Evolutionary conservation across 1,284 basidiomycete genomes (phyloP), one percentile per base, ranked within the genome.

Genomic region (Irpex rosettiformis): DNA sequence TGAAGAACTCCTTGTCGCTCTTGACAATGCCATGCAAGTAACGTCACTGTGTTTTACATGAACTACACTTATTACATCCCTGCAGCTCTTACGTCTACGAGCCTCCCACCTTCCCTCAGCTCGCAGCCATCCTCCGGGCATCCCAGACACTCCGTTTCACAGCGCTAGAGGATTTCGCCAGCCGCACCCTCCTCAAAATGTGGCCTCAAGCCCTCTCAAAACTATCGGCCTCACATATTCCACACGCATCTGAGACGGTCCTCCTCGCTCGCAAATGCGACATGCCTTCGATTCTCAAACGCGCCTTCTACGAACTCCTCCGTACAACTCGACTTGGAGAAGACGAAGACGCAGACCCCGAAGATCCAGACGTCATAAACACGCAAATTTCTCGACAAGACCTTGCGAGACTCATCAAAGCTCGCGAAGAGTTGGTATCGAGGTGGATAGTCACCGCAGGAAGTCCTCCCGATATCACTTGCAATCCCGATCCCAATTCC

Each of bases 271-370:
- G 67, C 21, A 33, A 62, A 13, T 73, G 66, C 58, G 62, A 65
- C 2, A 54, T 74, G 18, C 68, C 68, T 13, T 56, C 62, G 4
- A 65, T 77, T 11, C 65, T 73, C 29, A 75, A 77, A 57, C 65
- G 66, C 33, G 73, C 74, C 3, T 72, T 71, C 54, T 78, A 77
- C 62, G 75, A 77, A 58, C 67, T 77, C 21, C 62, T 73, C 2
- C 66, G 73, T 18, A 63, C 65, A 10, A 56, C 62, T 2, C 57
- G 40, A 7, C 68, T 74, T 51, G 71, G 67, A 1, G 69, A 70
- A 56, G 54, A 53, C 54, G 57, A 58, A 10, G 57, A 30, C 5
- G 61, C 5, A 7, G 53, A 55, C 5, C 43, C 56, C 4, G 57
- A 59, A 13, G 62, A 65, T 16, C 63, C 58, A n/a, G 60, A 58